A percentile compares a stretch with the other conserved stretches of the same genome.
Evolutionary conservation across 2,329 filamentous ascomycete species (phyloP).

Genomic region (Claviceps digitariae): DNA sequence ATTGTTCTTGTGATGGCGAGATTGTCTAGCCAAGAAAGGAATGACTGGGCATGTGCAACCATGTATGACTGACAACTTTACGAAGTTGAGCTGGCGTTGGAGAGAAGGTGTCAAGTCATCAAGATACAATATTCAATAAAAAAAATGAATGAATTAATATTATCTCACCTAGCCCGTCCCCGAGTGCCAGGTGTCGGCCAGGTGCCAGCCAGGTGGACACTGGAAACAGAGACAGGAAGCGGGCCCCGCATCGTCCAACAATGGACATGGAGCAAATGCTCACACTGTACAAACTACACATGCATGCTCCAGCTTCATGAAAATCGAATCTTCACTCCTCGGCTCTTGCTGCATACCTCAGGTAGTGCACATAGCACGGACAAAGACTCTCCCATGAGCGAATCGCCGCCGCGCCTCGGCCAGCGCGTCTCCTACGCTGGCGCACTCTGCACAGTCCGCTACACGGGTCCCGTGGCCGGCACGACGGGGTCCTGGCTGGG

Average conservation of each 20-base stretch:
- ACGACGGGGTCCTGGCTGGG: slow-evolving; percentile 77
- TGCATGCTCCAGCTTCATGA: neutral
- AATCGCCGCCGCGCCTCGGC: slow-evolving; percentile 36
- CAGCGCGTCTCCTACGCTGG: slow-evolving; percentile 71
- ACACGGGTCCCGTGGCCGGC: slow-evolving; percentile 61
- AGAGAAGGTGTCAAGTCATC: too few relatives aligned
- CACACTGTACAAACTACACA: too few relatives aligned
- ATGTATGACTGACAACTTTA: too few relatives aligned
- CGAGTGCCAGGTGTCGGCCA: too few relatives aligned
- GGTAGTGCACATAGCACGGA: too few relatives aligned
- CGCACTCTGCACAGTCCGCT: slow-evolving; percentile 72
- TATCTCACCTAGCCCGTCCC: too few relatives aligned
- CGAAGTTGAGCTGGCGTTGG: too few relatives aligned
- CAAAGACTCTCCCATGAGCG: slow-evolving; percentile 29
- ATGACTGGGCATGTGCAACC: too few relatives aligned
- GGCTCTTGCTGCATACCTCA: neutral
- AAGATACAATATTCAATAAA: neutral
- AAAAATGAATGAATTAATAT: too few relatives aligned
- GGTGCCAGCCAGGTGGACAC: too few relatives aligned
- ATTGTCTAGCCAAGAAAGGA: neutral
- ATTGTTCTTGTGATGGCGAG: neutral
- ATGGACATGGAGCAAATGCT: neutral
- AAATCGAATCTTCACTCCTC: neutral
- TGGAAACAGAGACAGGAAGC: neutral
- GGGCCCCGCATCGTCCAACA: neutral